Percentiles rank a stretch among this genome's conserved stretches.
phyloP scores from a whole-genome alignment of 2,329 filamentous ascomycete species.

The Colletotrichum destructivum region DNA sequence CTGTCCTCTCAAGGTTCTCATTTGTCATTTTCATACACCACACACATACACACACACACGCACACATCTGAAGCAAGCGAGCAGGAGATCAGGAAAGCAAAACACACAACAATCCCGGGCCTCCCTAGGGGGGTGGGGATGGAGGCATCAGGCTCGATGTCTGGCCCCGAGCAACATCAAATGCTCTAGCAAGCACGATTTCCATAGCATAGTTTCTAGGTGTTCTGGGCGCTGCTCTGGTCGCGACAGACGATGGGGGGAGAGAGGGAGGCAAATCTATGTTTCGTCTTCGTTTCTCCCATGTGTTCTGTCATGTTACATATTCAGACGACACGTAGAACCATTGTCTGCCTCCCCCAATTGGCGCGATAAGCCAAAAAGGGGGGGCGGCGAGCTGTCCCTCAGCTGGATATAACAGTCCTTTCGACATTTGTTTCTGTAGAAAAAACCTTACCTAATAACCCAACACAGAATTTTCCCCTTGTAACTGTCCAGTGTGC shows the following conservation, averaged over 20 bases:
- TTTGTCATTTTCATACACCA: background rate
- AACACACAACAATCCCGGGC: background rate
- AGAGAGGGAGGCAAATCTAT: slow-evolving; percentile 8
- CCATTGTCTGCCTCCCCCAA: background rate
- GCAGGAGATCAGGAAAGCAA: background rate
- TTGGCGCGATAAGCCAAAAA: background rate
- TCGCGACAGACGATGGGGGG: background rate
- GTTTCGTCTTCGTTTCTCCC: slow-evolving; percentile 11
- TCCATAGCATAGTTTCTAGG: slow-evolving; percentile 31
- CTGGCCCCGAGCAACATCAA: background rate
- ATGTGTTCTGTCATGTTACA: slow-evolving; percentile 16
- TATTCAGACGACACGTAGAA: slow-evolving; percentile 17
- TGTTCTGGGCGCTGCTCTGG: slow-evolving; percentile 36
- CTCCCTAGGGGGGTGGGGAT: background rate
- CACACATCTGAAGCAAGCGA: background rate
- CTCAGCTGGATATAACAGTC: slow-evolving; percentile 13
- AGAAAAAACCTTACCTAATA: slow-evolving; percentile 23
- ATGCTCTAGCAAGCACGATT: slow-evolving; percentile 30
- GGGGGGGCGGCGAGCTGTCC: background rate
- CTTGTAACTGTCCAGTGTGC: slow-evolving; percentile 17
- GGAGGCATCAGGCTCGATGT: background rate
- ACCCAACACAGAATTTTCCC: slow-evolving; percentile 15
- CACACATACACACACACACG: background rate
- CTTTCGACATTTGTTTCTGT: slow-evolving; percentile 12
- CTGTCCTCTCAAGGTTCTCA: background rate